Evolutionary conservation across 441 rosid species (phyloP).

Genomic region (Bruguiera hainesii): DNA sequence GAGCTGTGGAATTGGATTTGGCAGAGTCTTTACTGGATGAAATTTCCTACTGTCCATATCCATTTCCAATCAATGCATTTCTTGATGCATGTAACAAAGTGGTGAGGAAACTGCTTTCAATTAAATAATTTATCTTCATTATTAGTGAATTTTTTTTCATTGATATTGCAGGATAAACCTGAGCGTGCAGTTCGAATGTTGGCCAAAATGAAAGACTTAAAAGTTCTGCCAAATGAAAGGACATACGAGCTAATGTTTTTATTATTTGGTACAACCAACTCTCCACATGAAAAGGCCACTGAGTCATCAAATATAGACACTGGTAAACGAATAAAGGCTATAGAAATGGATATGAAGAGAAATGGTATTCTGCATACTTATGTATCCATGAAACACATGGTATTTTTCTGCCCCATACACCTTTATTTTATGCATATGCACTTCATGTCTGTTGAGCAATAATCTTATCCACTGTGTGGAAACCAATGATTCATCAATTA

Average conservation of each 20-base stretch:
- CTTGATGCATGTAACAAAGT: slow-evolving; percentile 57
- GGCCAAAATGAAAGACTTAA: slow-evolving; percentile 67
- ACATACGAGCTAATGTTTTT: slow-evolving; percentile 77
- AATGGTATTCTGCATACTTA: slow-evolving; percentile 67
- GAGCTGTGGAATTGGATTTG: slow-evolving; percentile 65
- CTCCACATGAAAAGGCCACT: slow-evolving; percentile 68
- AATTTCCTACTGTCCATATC: slow-evolving; percentile 40
- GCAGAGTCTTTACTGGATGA: slow-evolving; percentile 72
- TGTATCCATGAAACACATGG: slow-evolving; percentile 62
- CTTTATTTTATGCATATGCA: not conserved
- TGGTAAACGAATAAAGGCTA: slow-evolving; percentile 64
- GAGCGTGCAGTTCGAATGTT: slow-evolving; percentile 67
- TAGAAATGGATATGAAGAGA: slow-evolving; percentile 73
- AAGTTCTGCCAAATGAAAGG: slow-evolving; percentile 51
- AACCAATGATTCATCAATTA: no score
- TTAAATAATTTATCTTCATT: slow-evolving; percentile 1
- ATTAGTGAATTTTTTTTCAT: not conserved
- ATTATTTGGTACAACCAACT: slow-evolving; percentile 67
- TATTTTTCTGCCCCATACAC: slow-evolving; percentile 27
- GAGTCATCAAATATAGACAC: slow-evolving; percentile 51
- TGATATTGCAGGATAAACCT: slow-evolving; percentile 65
- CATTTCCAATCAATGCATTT: slow-evolving; percentile 59
- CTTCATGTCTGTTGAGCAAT: no score
- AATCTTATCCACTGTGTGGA: no score
- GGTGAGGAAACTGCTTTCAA: slow-evolving; percentile 48